These are phyloP conservation scores for Prototheca wickerhamii DNA, from an alignment of 163 green algal genomes.

Conservation along the genomic window DNA sequence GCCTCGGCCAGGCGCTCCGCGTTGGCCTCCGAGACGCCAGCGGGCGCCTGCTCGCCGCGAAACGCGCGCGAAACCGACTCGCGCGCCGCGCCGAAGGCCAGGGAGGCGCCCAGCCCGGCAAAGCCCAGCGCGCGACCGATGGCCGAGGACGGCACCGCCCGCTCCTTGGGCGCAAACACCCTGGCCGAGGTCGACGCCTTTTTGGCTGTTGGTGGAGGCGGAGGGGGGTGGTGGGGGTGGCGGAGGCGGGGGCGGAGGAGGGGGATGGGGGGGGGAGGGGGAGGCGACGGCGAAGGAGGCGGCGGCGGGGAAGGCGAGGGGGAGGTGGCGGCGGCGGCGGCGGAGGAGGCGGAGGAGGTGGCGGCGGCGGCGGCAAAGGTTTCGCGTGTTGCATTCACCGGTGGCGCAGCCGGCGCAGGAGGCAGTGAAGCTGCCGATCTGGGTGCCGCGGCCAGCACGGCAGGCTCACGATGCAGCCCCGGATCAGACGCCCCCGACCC, in stretches of 20 bases:
- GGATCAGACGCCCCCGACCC: no score
- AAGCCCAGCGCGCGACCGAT: slow-evolving; percentile 67
- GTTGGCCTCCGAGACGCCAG: slow-evolving; percentile 44
- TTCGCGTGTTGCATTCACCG: background rate
- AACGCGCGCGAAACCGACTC: slow-evolving; percentile 43
- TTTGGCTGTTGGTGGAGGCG: background rate
- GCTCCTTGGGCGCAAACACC: slow-evolving; percentile 37
- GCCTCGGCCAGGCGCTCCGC: slow-evolving; percentile 73
- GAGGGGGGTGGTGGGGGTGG: background rate
- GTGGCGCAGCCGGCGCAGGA: slow-evolving; percentile 12
- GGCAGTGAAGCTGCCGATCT: slow-evolving; percentile 11
- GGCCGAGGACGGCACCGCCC: slow-evolving; percentile 56
- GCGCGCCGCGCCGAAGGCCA: slow-evolving; percentile 49
- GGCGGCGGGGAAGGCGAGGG: background rate
- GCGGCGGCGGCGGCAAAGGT: background rate
- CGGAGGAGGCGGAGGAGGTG: slow-evolving; percentile 13
- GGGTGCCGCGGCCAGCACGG: slow-evolving; percentile 5
- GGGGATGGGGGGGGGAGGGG: background rate
- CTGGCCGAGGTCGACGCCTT: background rate
- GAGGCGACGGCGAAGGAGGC: background rate
- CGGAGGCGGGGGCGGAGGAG: background rate
- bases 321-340: slow-evolving; percentile 3
- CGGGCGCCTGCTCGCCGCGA: background rate
- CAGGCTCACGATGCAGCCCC: background rate
- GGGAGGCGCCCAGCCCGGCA: slow-evolving; percentile 60